Evolutionary conservation across 2,329 filamentous ascomycete genomes (phyloP), one percentile per base, ranked within the genome.

Genomic region (Cladosporium halotolerans): DNA sequence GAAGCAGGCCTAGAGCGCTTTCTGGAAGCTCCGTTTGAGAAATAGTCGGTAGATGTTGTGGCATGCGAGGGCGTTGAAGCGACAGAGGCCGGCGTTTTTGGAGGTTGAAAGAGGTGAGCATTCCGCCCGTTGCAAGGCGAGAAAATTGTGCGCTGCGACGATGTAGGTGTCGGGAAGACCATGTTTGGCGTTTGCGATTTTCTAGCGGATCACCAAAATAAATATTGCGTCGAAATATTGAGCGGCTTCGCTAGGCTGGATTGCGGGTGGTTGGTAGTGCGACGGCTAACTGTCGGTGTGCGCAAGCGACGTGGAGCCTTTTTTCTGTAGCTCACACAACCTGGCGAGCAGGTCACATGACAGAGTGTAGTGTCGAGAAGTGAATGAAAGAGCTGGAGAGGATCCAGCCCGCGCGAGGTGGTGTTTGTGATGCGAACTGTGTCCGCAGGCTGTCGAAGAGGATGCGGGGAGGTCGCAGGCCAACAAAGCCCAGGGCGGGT

Each of bases 91-190:
- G 69, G 68, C 36, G 72, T 70, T 33, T 65, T 66, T 16, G 73
- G 73, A 36, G 72, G 72, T 59, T 71, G 71, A 56, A 75, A 75
- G 60, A 76, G 59, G 48, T 70, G 66, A 44, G 60, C 59, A 43
- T 63, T 56, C 46, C 33, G 34, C 9, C 50, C 50, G 16, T 36
- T 34, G n/a, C 41, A 23, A 32, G 50, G 50, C 3, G 50, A 46
- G 23, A 46, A 42, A 8, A 38, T 44, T 14, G 36, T 40, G 50
- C 42, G 43, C 16, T 53, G 50, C 34, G 50, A 46, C 18, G 43
- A 43, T 33, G 50, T 43, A 16, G 50, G 50, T 13, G 50, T 23
- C 14, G 50, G 50, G 23, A 42, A 38, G 11, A 47, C 50, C 50
- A 53, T 53, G 3, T 9, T 49, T 36, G 19, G 11, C n/a, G 8